Evolutionary conservation across 2,329 filamentous ascomycete genomes (phyloP), one percentile per base, ranked within the genome.

Genomic region (Fusarium dlaminii): DNA sequence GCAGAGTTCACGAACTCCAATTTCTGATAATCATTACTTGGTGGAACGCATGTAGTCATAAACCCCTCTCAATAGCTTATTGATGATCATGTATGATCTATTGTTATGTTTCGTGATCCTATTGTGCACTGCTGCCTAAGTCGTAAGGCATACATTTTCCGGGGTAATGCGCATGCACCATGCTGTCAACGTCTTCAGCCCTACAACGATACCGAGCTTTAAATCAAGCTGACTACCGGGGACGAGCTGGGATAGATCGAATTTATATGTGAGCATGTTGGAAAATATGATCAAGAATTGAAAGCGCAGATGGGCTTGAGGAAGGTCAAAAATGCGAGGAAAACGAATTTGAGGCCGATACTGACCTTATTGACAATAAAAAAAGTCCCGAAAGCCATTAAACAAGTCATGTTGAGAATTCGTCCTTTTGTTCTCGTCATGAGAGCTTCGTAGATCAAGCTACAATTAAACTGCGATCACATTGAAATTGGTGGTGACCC

Each of bases 191-290:
- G 51, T 55, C 34, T 76, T 79, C 77, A 79, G 78, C 79, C 79
- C 78, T 79, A 78, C 70, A 69, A 51, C 42, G 42, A 58, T 49
- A 36, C 43, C 32, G 43, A 78, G 74, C 71, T 77, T 75, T 77
- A 70, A 73, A 55, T 55, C 51, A 55, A 71, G 63, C 75, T 74
- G 72, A 63, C 63, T 74, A 73, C 73, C 70, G 66, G 58, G 75
- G 73, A 71, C 70, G 63, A 77, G 68, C 73, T 73, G 49, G 71
- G 70, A 66, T 63, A 73, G 51, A 60, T 70, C 39, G 56, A 68
- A 59, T 67, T 59, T 36, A 72, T 56, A 42, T 37, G 20, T 36
- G 36, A 74, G 27, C 39, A 57, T 68, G 52, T 40, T 51, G 57
- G 15, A 32, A 49, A 62, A 36, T 22, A 64, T 24, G 63, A 69